phyloP scores from a whole-genome alignment of 129 eudicot genomes.

The Flaveria brownii region DNA sequence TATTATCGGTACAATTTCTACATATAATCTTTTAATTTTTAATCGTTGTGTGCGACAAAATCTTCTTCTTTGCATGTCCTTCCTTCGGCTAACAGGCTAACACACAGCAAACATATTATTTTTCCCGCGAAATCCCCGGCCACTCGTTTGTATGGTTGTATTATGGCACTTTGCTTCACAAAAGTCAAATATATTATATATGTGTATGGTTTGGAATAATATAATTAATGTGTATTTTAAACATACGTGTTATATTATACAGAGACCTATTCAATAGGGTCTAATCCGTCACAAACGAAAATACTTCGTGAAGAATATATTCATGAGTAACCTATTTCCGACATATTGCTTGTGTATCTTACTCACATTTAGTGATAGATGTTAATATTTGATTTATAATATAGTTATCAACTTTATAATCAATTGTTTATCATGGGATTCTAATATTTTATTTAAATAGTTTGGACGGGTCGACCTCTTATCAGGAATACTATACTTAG shows the following conservation, averaged over 20 bases:
- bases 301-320: no score
- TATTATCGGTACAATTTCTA: background rate
- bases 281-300: no score
- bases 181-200: background rate
- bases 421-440: no score
- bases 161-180: constrained; percentile 9
- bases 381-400: no score
- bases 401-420: no score
- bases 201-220: background rate
- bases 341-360: no score
- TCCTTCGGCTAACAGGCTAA: background rate
- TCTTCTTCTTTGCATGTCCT: constrained; percentile 5
- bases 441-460: no score
- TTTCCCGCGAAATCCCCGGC: background rate
- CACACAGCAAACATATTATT: constrained; percentile 6
- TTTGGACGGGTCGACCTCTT: no score
- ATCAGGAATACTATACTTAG: no score
- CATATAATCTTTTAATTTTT: background rate
- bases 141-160: background rate
- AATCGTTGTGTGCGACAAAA: background rate
- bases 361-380: no score
- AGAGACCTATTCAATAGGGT: no score
- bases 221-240: background rate
- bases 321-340: no score
- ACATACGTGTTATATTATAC: background rate